Conservation (phyloP, 2,329 filamentous ascomycete species). For the Pseudogymnoascus pannorum region DNA sequence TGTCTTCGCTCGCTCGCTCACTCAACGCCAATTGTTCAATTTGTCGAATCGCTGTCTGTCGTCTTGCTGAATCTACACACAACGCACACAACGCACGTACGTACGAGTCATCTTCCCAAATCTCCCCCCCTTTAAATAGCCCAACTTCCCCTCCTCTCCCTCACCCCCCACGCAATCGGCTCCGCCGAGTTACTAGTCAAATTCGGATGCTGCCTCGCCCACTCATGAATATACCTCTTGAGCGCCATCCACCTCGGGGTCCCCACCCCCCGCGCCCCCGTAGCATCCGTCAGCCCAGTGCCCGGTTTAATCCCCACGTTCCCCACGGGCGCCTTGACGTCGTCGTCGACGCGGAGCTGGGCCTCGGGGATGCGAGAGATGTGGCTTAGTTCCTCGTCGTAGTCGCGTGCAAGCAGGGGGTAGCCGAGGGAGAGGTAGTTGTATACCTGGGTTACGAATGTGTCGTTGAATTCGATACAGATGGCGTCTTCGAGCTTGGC, state of each 20-base stretch:
- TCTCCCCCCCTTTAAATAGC: slow-evolving; percentile 42
- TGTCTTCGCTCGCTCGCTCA: not conserved
- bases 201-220: slow-evolving; percentile 79
- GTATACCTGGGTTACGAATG: slow-evolving; percentile 90
- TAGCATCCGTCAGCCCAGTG: slow-evolving; percentile 65
- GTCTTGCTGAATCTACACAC: not conserved
- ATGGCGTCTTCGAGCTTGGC: slow-evolving; percentile 31
- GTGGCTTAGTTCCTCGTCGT: slow-evolving; percentile 77
- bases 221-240: slow-evolving; percentile 76
- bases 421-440: slow-evolving; percentile 94
- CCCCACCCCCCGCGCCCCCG: slow-evolving; percentile 39
- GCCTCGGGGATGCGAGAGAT: slow-evolving; percentile 64
- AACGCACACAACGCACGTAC: no score
- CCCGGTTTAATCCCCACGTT: slow-evolving; percentile 28
- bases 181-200: slow-evolving; percentile 49
- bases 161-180: slow-evolving; percentile 59
- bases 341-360: slow-evolving; percentile 67
- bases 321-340: slow-evolving; percentile 21
- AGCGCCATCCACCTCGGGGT: slow-evolving; percentile 73
- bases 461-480: slow-evolving; percentile 66
- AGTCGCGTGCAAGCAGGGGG: slow-evolving; percentile 73
- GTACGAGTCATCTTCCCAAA: no score
- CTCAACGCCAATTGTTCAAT: not conserved
- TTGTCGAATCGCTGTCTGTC: not conserved
- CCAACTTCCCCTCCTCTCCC: slow-evolving; percentile 64